Evolutionary conservation across 139 green algal genomes (phyloP), one percentile per base, ranked within the genome.

Genomic region (Zygnema cylindricum): DNA sequence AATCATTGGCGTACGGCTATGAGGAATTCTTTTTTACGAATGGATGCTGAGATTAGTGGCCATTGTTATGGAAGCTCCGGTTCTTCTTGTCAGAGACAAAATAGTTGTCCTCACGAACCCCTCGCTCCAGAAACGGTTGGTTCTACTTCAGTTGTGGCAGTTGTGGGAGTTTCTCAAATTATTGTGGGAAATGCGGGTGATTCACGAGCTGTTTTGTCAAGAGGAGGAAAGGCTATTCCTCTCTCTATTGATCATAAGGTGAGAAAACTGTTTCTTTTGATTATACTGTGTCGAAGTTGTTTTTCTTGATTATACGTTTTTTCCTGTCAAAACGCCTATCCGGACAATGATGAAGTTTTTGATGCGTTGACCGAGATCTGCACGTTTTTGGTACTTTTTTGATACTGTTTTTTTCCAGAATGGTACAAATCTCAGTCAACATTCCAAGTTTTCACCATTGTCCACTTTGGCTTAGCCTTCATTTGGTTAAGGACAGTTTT

Each of bases 131-230:
- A 94, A 7, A 88, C 94, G 22, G 93, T 97, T 25, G 96, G 96
- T 35, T 96, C 94, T 1, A 98, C 96, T 0, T 95, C 96, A 2
- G 95, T 98, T 42, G 95, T 96, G 35, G 93, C 94, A 1, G 91
- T 98, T 38, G 0, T 97, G 1, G 83, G 69, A 11, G 92, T 90
- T 7, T 32, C 76, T 1, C 69, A 84, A n/a, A 89, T 98, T 69
- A 86, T 91, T 25, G 92, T 98, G 0, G 96, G 95, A 3, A 97
- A 98, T 81, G 93, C 94, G 32, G 96, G 96, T 2, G 96, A 99
- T 91, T 97, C 96, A 86, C 88, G 96, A 3, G 95, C 95, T 2
- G 95, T 98, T 69, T 86, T 98, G 42, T 95, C 93, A 83, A 87
- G 95, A n/a, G 82, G 82, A 30, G 88, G 0, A 33, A 42, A 40